Evolutionary conservation across 352 stramenopile genomes (phyloP), one percentile per base, ranked within the genome.

Genomic region (Aphanomyces cochlioides): DNA sequence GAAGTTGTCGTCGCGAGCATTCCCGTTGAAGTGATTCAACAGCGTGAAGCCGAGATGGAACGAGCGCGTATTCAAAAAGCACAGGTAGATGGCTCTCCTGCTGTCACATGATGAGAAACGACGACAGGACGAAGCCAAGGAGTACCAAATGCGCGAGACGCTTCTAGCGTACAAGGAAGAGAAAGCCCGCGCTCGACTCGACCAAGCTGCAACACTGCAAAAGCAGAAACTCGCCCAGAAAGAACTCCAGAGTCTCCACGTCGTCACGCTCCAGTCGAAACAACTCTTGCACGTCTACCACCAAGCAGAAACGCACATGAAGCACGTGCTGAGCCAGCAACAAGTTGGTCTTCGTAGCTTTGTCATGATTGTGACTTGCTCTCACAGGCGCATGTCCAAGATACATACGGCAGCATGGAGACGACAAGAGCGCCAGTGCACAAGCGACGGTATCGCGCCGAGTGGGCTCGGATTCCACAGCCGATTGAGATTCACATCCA

Each of bases 391-490:
- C 70, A 77, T 34, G 80, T 97, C 0, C 69, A 78, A 17, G 77
- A 88, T 36, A 61, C 84, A 3, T 95, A 89, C 47, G 87, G 89
- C 0, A 73, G 76, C 0, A 73, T 96, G 5, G 67, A 70, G 10
- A 84, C 80, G 0, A 59, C 70, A 1, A 28, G 28, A 28, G 67
- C 84, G 0, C 78, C 82, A 0, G 74, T 78, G 15, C 80, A 81
- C 45, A 50, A 74, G 5, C 76, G 84, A 45, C 74, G 82, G 5
- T 93, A 90, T 61, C 78, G 81, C 5, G 86, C 93, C 3, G 80
- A 92, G 53, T 96, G 83, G 84, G 38, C 78, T 13, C 73, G 77
- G 7, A 80, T 96, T 47, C 90, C 90, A 0, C 74, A 94, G 65
- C 89, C 85, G 0, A 72, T 96, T 34, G 77, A 92, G 56, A 73